These are phyloP conservation scores for Hypoxylon sp. DNA, from an alignment of 2,329 filamentous ascomycete species.

Conservation along the genomic window DNA sequence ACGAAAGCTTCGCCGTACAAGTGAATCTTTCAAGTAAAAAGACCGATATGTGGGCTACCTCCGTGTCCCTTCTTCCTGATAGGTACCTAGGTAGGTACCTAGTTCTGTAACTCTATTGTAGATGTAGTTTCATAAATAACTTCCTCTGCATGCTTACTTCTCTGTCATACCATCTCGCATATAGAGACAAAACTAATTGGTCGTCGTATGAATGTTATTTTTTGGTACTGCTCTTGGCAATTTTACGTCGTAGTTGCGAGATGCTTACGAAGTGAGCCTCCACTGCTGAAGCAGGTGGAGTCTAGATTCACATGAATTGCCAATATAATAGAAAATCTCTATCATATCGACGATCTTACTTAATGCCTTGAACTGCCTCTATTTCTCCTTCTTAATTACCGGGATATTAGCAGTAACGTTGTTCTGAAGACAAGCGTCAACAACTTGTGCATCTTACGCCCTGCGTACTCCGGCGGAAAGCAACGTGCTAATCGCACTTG, in stretches of 20 bases:
- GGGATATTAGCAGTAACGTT: not conserved
- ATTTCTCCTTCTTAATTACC: not conserved
- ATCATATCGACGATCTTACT: not conserved
- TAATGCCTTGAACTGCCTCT: not conserved
- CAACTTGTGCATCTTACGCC: conserved; percentile 19
- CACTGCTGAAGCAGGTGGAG: not conserved
- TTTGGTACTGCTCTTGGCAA: not conserved
- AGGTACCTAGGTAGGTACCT: no score
- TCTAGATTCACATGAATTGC: not conserved
- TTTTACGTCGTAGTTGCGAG: conserved; percentile 1
- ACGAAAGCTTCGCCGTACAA: no score
- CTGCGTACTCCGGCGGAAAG: conserved; percentile 47
- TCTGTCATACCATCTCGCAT: not conserved
- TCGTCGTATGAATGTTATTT: not conserved
- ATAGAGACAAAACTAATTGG: not conserved
- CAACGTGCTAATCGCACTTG: conserved; percentile 34
- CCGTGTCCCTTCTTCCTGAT: no score
- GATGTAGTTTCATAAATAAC: not conserved
- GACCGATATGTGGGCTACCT: no score
- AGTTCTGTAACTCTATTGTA: no score
- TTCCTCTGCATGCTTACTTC: not conserved
- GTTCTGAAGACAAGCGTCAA: not conserved
- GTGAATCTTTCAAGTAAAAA: no score
- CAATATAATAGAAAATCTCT: not conserved
- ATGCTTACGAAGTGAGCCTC: not conserved